Conservation (phyloP, 2,329 filamentous ascomycete species). For the Stemphylium vesicarium region DNA sequence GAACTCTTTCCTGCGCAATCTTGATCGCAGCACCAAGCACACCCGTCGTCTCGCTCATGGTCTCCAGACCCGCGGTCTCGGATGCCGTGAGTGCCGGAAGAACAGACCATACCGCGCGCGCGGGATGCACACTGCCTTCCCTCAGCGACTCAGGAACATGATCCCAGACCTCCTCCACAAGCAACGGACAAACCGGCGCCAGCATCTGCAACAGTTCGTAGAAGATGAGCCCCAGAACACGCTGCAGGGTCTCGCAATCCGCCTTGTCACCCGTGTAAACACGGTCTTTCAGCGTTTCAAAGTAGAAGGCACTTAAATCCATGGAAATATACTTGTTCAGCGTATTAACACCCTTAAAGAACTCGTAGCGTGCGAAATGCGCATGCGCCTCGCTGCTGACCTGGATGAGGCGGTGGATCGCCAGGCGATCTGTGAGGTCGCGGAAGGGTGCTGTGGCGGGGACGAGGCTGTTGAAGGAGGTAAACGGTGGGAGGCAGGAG, state of each 20-base stretch:
- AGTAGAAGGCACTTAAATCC: conserved; percentile 90
- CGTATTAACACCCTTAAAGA: conserved; percentile 74
- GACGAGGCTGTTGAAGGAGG: conserved; percentile 29
- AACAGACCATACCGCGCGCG: conserved; percentile 28
- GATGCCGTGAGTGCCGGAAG: conserved; percentile 15
- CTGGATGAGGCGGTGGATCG: conserved; percentile 73
- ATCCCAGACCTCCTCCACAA: conserved; percentile 89
- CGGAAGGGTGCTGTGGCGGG: conserved; percentile 5
- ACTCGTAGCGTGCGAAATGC: conserved; percentile 76
- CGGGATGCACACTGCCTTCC: conserved; percentile 33
- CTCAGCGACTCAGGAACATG: conserved; percentile 72
- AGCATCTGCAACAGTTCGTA: conserved; percentile 78
- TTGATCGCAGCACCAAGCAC: conserved; percentile 72
- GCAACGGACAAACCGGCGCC: conserved; percentile 77
- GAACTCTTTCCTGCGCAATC: conserved; percentile 73
- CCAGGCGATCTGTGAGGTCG: conserved; percentile 64
- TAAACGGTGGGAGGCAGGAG: conserved; percentile 38
- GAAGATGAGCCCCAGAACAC: conserved; percentile 67
- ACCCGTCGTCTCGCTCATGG: conserved; percentile 48
- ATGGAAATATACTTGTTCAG: conserved; percentile 82
- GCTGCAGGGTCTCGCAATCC: conserved; percentile 65
- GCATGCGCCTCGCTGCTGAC: conserved; percentile 69
- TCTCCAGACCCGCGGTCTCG: conserved; percentile 25
- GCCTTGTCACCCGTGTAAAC: conserved; percentile 81
- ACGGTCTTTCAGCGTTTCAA: conserved; percentile 90